phyloP scores from a whole-genome alignment of 179 eudicot species.

The Beta corolliflora region DNA sequence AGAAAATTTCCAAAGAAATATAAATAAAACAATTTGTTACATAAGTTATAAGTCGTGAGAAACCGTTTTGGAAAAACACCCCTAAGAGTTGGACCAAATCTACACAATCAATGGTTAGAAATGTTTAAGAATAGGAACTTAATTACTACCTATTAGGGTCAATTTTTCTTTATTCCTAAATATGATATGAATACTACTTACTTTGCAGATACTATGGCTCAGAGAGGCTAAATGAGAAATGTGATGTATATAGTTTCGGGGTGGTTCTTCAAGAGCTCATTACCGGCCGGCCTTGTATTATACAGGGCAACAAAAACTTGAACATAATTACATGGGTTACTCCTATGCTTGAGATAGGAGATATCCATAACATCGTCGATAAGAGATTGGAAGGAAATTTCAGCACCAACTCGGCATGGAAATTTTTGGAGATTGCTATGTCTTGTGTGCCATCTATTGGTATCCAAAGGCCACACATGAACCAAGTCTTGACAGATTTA shows the following conservation, averaged over 20 bases:
- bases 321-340: conserved; percentile 14
- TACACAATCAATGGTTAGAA: no score
- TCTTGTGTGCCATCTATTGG: conserved; percentile 14
- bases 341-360: conserved; percentile 20
- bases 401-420: conserved; percentile 13
- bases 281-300: conserved; percentile 19
- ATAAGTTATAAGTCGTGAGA: no score
- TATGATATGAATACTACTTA: not conserved
- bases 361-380: conserved; percentile 22
- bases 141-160: no score
- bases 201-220: conserved; percentile 4
- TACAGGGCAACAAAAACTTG: not conserved
- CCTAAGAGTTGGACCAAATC: no score
- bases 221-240: conserved; percentile 14
- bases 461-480: conserved; percentile 28
- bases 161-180: not conserved
- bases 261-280: conserved; percentile 25
- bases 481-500: conserved; percentile 18
- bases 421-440: conserved; percentile 25
- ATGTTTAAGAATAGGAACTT: no score
- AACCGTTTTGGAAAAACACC: no score
- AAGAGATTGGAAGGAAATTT: conserved; percentile 8
- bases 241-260: conserved; percentile 28
- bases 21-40: no score
- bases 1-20: no score